Evolutionary conservation across 352 stramenopile genomes (phyloP).

Genomic region (Pythium plurisporium): DNA sequence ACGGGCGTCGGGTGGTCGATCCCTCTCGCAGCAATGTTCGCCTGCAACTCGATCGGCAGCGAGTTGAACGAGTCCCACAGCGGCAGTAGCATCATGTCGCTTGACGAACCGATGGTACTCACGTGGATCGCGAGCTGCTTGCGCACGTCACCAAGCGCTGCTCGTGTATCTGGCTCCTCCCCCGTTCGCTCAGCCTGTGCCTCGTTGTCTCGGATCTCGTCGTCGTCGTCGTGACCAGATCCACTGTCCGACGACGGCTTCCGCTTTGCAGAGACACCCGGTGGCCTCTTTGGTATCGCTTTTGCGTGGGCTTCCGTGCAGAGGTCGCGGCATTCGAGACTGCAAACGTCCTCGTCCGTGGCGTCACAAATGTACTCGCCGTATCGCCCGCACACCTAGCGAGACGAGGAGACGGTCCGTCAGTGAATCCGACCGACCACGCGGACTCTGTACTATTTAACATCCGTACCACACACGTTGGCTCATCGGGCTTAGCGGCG

Average conservation of each 20-base stretch:
- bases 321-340: conserved; percentile 62
- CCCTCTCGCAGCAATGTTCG: conserved; percentile 33
- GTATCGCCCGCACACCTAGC: conserved; percentile 60
- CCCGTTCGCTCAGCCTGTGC: too few relatives aligned
- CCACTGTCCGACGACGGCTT: neutral
- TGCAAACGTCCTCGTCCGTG: conserved; percentile 83
- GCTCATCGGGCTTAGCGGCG: conserved; percentile 27
- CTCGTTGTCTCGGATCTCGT: too few relatives aligned
- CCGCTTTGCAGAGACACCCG: neutral
- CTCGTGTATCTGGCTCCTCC: neutral
- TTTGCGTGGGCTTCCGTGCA: conserved; percentile 19
- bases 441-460: neutral
- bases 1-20: conserved; percentile 54
- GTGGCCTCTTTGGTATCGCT: too few relatives aligned
- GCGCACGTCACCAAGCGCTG: conserved; percentile 17
- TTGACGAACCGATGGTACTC: neutral
- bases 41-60: conserved; percentile 23
- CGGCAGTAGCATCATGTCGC: neutral
- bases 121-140: conserved; percentile 34
- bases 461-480: conserved; percentile 35
- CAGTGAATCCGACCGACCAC: neutral
- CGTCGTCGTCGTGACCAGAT: neutral
- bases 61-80: conserved; percentile 11
- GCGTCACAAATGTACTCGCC: conserved; percentile 78
- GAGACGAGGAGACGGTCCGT: neutral